phyloP scores from a whole-genome alignment of 768 basidiomycete genomes.

The Lactarius hatsudake region DNA sequence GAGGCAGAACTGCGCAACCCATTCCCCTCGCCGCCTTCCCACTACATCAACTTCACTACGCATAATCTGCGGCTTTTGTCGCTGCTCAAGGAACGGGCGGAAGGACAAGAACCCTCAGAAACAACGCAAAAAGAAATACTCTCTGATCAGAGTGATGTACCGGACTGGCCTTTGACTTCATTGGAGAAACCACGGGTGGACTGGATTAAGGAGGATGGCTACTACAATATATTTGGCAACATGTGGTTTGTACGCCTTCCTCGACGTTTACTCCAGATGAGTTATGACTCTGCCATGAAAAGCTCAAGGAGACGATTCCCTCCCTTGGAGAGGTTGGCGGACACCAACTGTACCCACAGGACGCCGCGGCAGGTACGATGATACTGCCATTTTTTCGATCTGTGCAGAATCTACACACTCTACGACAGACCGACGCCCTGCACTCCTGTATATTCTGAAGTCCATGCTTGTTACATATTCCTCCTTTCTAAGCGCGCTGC shows the following conservation, averaged over 20 bases:
- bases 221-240: constrained; percentile 84
- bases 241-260: constrained; percentile 73
- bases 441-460: constrained; percentile 65
- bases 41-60: constrained; percentile 72
- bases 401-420: not conserved
- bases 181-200: constrained; percentile 87
- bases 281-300: constrained; percentile 32
- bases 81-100: constrained; percentile 54
- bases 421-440: constrained; percentile 68
- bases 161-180: constrained; percentile 71
- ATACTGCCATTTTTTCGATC: not conserved
- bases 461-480: constrained; percentile 83
- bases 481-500: constrained; percentile 62
- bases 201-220: constrained; percentile 85
- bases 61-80: constrained; percentile 70
- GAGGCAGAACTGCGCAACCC: constrained; percentile 79
- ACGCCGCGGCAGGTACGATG: constrained; percentile 61
- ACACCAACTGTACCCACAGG: constrained; percentile 73
- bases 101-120: constrained; percentile 35
- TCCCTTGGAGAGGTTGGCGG: constrained; percentile 81
- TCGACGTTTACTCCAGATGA: not conserved
- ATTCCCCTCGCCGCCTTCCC: constrained; percentile 86
- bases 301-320: constrained; percentile 79
- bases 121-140: constrained; percentile 61
- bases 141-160: constrained; percentile 68